Base-by-base conservation (phyloP, 2,329 filamentous ascomycete genomes). In the Stagonosporopsis cucurbitacearum region DNA sequence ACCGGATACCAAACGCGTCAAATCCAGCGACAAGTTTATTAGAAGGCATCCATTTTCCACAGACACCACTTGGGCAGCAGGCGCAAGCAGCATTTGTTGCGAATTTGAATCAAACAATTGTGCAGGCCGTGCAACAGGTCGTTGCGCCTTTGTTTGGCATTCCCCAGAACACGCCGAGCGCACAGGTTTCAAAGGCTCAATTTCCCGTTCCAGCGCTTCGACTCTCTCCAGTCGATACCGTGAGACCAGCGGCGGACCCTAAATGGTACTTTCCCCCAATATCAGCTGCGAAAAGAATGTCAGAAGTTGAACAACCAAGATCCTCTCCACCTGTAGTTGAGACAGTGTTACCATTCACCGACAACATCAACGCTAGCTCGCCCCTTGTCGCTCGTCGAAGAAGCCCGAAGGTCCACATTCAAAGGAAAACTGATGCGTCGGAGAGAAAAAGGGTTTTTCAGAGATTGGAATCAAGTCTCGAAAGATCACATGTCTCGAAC, bases 51-150 rank as follows among this genome's bases (percentile, higher is more conserved):
- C 41, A 69, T n/a, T 68, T 71, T 17, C 68, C 67, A 17, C 68
- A 70, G 48, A 72, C 68, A 6, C 67, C 68, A n/a, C 62, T 62
- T 4, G 67, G 63, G n/a, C 65, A 69, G 19, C 63, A 71, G 32
- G 67, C 64, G 9, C 70, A 70, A 47, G 64, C 42, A 28, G 56
- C 65, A 4, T 67, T 73, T 22, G 62, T 69, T n/a, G 51, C 63
- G 8, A 65, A 58, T 8, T 36, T 69, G 19, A 54, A 59, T 4
- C 65, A 67, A 44, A 64, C 62, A 4, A 70, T 71, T 30, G 59
- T 61, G 11, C 62, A 66, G 36, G 65, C 63, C 17, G 56, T 70
- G 2, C 60, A 65, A n/a, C 66, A 68, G 54, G 66, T 68, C 11
- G 64, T 69, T 23, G 52, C 62, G 3, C 63, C 66, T 3, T 50